Evolutionary conservation across 257 asterid genomes (phyloP).

Genomic region (Solanum stenotomum): DNA sequence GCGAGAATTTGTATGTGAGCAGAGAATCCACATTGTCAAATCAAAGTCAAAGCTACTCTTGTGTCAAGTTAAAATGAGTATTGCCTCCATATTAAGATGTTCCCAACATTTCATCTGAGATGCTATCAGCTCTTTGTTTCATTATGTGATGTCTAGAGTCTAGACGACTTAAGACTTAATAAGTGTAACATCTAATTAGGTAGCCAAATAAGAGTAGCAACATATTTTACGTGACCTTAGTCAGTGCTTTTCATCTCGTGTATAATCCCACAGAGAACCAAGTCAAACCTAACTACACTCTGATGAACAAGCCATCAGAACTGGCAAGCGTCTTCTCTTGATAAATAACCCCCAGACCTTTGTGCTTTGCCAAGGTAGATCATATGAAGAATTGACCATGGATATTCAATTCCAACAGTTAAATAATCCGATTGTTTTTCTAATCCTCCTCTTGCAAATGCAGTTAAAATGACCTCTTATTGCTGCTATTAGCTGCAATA

Average conservation of each 20-base stretch:
- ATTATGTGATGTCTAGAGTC: not conserved
- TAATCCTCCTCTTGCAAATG: not conserved
- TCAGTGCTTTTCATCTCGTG: not conserved
- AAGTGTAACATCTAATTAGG: not conserved
- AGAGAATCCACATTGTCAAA: not conserved
- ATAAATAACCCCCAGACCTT: not conserved
- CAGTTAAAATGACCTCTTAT: not conserved
- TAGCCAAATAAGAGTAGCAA: not conserved
- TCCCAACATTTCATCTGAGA: not conserved
- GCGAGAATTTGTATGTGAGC: not conserved
- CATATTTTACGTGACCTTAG: not conserved
- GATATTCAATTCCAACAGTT: not conserved
- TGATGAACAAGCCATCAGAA: not conserved
- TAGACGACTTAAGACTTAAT: not conserved
- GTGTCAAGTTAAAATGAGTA: not conserved
- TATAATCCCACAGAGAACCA: not conserved
- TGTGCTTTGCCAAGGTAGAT: not conserved
- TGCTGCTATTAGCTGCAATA: not conserved
- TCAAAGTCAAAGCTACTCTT: not conserved
- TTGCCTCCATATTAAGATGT: not conserved
- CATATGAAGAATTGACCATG: not conserved
- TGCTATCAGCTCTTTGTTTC: not conserved
- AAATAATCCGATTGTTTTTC: not conserved
- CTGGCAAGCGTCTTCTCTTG: not conserved
- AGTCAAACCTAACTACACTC: not conserved